Evolutionary conservation across 83 land plant genomes (phyloP).

Genomic region (Isoetes engelmannii): DNA sequence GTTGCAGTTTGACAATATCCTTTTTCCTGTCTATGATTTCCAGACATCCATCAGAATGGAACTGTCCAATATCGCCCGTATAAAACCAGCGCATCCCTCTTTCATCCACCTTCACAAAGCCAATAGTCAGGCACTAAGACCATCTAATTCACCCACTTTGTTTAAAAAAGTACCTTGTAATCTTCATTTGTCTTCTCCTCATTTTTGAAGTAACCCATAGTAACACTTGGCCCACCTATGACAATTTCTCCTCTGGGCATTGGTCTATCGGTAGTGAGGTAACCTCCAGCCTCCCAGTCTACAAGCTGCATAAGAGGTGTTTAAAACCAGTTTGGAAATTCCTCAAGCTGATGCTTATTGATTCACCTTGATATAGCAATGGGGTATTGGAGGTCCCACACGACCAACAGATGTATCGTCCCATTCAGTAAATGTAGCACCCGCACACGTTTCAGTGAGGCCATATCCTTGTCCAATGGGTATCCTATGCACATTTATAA

Average conservation of each 20-base stretch:
- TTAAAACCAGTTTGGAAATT: no score
- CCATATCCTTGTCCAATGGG: slow-evolving; percentile 71
- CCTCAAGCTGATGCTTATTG: neutral
- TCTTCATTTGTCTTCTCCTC: slow-evolving; percentile 72
- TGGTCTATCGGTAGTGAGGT: slow-evolving; percentile 55
- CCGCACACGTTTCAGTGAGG: slow-evolving; percentile 85
- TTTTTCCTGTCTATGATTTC: slow-evolving; percentile 18
- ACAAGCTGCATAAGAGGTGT: slow-evolving; percentile 44
- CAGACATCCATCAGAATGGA: slow-evolving; percentile 19
- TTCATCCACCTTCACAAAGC: slow-evolving; percentile 14
- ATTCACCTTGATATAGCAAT: slow-evolving; percentile 62
- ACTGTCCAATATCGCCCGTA: slow-evolving; percentile 18
- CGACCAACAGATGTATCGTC: slow-evolving; percentile 73
- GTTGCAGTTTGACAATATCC: slow-evolving; percentile 19
- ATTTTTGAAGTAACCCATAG: slow-evolving; percentile 78
- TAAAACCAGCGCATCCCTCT: slow-evolving; percentile 19
- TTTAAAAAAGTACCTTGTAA: slow-evolving; percentile 47
- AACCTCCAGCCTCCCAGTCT: slow-evolving; percentile 89
- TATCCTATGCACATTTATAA: slow-evolving; percentile 32
- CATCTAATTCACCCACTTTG: no score
- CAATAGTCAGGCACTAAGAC: no score
- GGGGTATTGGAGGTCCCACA: slow-evolving; percentile 86
- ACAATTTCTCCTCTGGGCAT: slow-evolving; percentile 92
- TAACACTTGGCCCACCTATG: slow-evolving; percentile 68
- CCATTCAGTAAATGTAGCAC: slow-evolving; percentile 63